Percentiles rank a stretch among this genome's conserved stretches.
Conservation (phyloP, 2,329 filamentous ascomycete genomes). For the Fusarium xyrophilum region DNA sequence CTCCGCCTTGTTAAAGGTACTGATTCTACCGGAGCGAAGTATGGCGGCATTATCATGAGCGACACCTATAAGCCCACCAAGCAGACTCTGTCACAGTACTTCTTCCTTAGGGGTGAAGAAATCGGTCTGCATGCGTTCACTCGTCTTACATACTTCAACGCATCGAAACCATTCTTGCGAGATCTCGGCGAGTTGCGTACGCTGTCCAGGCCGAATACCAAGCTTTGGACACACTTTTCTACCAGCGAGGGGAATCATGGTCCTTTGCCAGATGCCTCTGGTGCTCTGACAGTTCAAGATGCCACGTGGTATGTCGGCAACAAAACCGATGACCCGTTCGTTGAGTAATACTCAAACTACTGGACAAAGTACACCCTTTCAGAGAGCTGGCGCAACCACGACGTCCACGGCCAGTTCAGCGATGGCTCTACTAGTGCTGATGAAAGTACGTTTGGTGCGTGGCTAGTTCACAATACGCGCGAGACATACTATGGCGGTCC, state of each 20-base stretch:
- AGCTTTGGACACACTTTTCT: constrained; percentile 65
- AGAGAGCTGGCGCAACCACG: constrained; percentile 63
- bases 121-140: constrained; percentile 67
- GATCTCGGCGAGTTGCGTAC: constrained; percentile 67
- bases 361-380: constrained; percentile 71
- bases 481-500: constrained; percentile 68
- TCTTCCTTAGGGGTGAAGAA: constrained; percentile 66
- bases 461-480: constrained; percentile 68
- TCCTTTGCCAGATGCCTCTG: constrained; percentile 50
- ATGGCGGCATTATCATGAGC: constrained; percentile 64
- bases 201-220: constrained; percentile 63
- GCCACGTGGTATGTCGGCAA: constrained; percentile 67
- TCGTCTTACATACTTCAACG: constrained; percentile 63
- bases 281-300: constrained; percentile 62
- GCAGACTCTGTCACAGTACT: constrained; percentile 67
- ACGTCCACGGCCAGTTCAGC: constrained; percentile 59
- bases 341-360: constrained; percentile 61
- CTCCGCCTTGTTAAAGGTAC: constrained; percentile 53
- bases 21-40: constrained; percentile 54
- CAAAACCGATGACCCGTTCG: constrained; percentile 59
- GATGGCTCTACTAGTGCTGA: constrained; percentile 51
- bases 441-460: constrained; percentile 62
- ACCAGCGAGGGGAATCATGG: constrained; percentile 62
- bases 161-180: constrained; percentile 58
- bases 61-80: constrained; percentile 64